Evolutionary conservation across 345 rosid genomes (phyloP).

Genomic region (Eucalyptus pauciflora): DNA sequence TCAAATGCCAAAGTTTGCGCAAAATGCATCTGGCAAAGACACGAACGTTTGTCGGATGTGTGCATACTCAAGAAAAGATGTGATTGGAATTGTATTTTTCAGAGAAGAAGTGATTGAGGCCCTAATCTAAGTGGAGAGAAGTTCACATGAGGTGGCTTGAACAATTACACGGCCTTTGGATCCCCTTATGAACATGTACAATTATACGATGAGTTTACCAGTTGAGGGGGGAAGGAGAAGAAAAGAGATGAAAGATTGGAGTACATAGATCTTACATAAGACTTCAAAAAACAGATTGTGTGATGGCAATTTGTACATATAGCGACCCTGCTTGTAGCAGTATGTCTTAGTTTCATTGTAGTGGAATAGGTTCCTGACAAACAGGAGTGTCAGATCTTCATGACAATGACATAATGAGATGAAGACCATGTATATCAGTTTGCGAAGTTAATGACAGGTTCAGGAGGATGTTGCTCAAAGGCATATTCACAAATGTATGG

Average conservation of each 20-base stretch:
- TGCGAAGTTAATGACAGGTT: not conserved
- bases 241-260: not conserved
- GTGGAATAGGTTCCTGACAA: not conserved
- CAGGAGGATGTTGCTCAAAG: not conserved
- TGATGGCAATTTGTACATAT: not conserved
- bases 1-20: not conserved
- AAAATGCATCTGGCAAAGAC: not conserved
- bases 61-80: not conserved
- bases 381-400: not conserved
- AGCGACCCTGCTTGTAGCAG: not conserved
- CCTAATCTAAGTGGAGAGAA: not conserved
- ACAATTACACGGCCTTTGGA: not conserved
- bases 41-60: not conserved
- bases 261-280: not conserved
- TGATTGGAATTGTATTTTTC: not conserved
- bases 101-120: not conserved
- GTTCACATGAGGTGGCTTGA: not conserved
- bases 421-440: not conserved
- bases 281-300: not conserved
- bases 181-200: not conserved
- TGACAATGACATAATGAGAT: not conserved
- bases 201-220: not conserved
- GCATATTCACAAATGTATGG: not conserved
- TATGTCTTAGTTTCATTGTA: not conserved
- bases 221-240: not conserved